Percentiles rank a stretch among this genome's conserved stretches.
phyloP scores from a whole-genome alignment of 2,329 filamentous ascomycete species.

The Metarhizium brunneum region DNA sequence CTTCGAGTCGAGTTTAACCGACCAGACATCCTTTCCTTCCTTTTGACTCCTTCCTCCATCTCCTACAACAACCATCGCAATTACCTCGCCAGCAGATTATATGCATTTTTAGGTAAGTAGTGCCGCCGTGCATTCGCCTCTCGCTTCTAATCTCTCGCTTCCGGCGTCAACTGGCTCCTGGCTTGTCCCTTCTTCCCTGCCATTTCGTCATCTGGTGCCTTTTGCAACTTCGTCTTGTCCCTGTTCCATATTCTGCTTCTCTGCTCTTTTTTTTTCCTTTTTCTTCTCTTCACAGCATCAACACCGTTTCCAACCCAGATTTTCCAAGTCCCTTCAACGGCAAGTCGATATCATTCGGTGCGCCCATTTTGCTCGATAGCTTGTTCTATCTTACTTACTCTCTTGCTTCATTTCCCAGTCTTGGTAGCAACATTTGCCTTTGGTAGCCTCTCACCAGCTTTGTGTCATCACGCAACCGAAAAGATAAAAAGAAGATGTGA shows the following conservation, averaged over 20 bases:
- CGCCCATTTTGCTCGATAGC: slow-evolving; percentile 49
- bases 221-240: slow-evolving; percentile 6
- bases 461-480: slow-evolving; percentile 17
- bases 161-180: slow-evolving; percentile 3
- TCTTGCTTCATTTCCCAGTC: slow-evolving; percentile 46
- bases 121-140: not conserved
- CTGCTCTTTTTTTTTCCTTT: slow-evolving; percentile 11
- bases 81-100: slow-evolving; percentile 9
- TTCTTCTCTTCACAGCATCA: slow-evolving; percentile 34
- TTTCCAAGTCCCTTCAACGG: slow-evolving; percentile 23
- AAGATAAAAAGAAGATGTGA: slow-evolving; percentile 17
- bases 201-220: not conserved
- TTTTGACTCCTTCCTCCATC: slow-evolving; percentile 10
- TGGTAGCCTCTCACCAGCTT: slow-evolving; percentile 21
- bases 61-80: slow-evolving; percentile 13
- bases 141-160: slow-evolving; percentile 11
- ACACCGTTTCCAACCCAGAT: slow-evolving; percentile 26
- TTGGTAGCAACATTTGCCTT: slow-evolving; percentile 41
- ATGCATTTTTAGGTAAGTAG: slow-evolving; percentile 12
- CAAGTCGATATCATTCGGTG: slow-evolving; percentile 22
- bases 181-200: not conserved
- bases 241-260: slow-evolving; percentile 7
- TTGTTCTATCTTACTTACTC: slow-evolving; percentile 50
- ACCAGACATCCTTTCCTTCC: not conserved
- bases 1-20: not conserved